A percentile compares a stretch with the other conserved stretches of the same genome.
Conservation (phyloP, 495 filamentous ascomycete genomes). For the Aspergillus incahuasiensis region DNA sequence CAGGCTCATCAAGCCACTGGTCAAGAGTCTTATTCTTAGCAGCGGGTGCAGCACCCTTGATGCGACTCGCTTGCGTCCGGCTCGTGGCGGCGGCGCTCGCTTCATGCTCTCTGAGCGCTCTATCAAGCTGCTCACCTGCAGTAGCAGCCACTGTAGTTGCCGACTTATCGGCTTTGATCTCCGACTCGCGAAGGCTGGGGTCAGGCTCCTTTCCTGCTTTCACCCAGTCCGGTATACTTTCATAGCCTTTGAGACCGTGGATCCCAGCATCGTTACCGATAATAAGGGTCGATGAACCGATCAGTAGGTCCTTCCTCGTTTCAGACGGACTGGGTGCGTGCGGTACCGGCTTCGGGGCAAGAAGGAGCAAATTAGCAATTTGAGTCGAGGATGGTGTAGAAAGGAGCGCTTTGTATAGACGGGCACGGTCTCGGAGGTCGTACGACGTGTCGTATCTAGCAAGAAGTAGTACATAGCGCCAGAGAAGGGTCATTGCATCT, state of each 20-base stretch:
- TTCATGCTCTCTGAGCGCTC: constrained; percentile 42
- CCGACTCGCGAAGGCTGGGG: constrained; percentile 57
- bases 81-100: constrained; percentile 19
- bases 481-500: constrained; percentile 67
- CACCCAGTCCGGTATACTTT: constrained; percentile 80
- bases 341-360: constrained; percentile 91
- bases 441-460: constrained; percentile 92
- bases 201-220: constrained; percentile 74
- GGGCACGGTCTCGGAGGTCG: constrained; percentile 84
- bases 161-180: constrained; percentile 23
- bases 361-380: constrained; percentile 80
- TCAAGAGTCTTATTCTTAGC: constrained; percentile 68
- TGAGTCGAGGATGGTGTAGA: constrained; percentile 68
- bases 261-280: constrained; percentile 68
- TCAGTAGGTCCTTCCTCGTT: constrained; percentile 63
- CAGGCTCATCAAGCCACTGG: constrained; percentile 71
- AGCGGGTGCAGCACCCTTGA: constrained; percentile 9
- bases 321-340: constrained; percentile 81
- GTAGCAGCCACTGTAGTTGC: constrained; percentile 38
- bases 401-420: constrained; percentile 81
- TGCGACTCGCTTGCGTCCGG: constrained; percentile 16
- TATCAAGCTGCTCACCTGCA: constrained; percentile 62
- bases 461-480: constrained; percentile 78
- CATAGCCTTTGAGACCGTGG: constrained; percentile 70
- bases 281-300: constrained; percentile 82